Evolutionary conservation across 345 rosid genomes (phyloP), one percentile per base, ranked within the genome.

Genomic region (Lepidium aucheri): DNA sequence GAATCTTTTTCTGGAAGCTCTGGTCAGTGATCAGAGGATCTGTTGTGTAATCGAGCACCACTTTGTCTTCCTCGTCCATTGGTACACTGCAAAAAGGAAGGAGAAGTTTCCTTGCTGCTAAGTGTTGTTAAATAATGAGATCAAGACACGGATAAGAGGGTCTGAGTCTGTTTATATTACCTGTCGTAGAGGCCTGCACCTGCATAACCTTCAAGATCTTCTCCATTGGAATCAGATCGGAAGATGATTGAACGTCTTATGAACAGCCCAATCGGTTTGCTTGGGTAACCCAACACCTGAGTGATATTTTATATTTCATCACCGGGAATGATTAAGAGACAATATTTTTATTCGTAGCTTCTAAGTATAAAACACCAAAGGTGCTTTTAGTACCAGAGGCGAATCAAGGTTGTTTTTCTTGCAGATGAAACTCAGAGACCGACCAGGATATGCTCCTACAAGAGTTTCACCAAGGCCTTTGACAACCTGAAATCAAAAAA

Each of bases 171-270:
- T 35, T 17, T 36, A 24, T 36, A 43, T 80, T 86, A 94, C 99
- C 99, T 94, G 73, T 94, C 99, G 39, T 94, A 94, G 73, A 94
- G 97, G 32, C 99, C 99, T 44, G 99, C 99, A 75, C 99, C 99
- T 39, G 99, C 99, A 80, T 94, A 94, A 36, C 99, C 99, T 81
- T 90, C 97, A 0, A 94, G 85, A 78, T 94, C 99, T 81, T 94
- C 99, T 53, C 99, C 99, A 14, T 94, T 94, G 15, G 99, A 94
- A 76, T 94, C 99, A 7, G 99, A 94, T 43, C 99, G 81, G 74
- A 90, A 88, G 68, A 94, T 94, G 64, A 94, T 84, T 16, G 99
- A 94, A n/a, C 79, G 87, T 76, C 89, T 90, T 50, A 94, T 90
- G 74, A 90, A 88, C 60, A 94, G 90, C 52, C 97, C 97, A 50